Percentiles rank a stretch among this genome's conserved stretches.
phyloP scores from a whole-genome alignment of 2,329 filamentous ascomycete species.

The Monilinia fructigena region DNA sequence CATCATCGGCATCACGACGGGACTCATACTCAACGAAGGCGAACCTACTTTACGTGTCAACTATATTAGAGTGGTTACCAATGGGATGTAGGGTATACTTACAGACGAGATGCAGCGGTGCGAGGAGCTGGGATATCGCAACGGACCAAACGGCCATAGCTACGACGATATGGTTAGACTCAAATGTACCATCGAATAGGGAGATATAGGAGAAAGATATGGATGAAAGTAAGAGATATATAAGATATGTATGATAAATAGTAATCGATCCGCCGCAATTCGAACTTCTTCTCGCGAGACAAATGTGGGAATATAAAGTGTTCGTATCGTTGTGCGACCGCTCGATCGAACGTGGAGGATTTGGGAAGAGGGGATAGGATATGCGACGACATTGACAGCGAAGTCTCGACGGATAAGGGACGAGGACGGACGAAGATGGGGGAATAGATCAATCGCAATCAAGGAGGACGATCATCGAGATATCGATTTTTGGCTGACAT shows the following conservation, averaged over 20 bases:
- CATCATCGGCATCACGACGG: slow-evolving; percentile 95
- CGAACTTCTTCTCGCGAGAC: slow-evolving; percentile 32
- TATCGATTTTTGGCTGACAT: slow-evolving; percentile 65
- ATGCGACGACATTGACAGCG: slow-evolving; percentile 47
- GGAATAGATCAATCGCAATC: slow-evolving; percentile 42
- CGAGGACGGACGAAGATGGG: slow-evolving; percentile 40
- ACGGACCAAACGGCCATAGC: slow-evolving; percentile 95
- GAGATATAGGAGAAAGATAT: slow-evolving; percentile 30
- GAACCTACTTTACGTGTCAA: slow-evolving; percentile 60
- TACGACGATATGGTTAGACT: slow-evolving; percentile 46
- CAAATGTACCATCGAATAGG: slow-evolving; percentile 25
- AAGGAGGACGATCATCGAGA: slow-evolving; percentile 44
- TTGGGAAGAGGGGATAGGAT: slow-evolving; percentile 38
- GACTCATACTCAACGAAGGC: slow-evolving; percentile 99
- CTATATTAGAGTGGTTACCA: slow-evolving; percentile 38
- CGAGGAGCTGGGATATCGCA: slow-evolving; percentile 97
- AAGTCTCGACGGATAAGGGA: slow-evolving; percentile 43
- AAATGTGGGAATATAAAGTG: slow-evolving; percentile 36
- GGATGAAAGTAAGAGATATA: slow-evolving; percentile 34
- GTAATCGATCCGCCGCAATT: slow-evolving; percentile 35
- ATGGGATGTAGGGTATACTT: slow-evolving; percentile 49
- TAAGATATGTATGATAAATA: slow-evolving; percentile 26
- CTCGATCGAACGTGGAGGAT: slow-evolving; percentile 42
- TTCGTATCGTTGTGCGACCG: slow-evolving; percentile 40
- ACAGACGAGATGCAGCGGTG: slow-evolving; percentile 93